A percentile compares a stretch with the other conserved stretches of the same genome.
Evolutionary conservation across 768 basidiomycete genomes (phyloP).

Genomic region (Pleurotus ostreatus): DNA sequence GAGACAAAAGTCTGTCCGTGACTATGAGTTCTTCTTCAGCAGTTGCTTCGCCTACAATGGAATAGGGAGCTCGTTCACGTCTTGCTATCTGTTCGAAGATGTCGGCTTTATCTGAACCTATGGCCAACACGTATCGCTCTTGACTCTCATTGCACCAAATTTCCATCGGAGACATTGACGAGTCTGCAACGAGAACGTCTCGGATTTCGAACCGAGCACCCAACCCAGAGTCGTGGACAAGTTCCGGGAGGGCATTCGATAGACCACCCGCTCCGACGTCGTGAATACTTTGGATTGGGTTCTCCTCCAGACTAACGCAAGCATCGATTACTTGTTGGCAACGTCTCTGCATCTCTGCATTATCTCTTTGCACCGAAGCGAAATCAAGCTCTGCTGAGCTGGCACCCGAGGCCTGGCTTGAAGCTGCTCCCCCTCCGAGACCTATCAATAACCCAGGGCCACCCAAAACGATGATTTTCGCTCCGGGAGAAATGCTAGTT

Average conservation of each 20-base stretch:
- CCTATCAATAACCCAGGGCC: conserved; percentile 97
- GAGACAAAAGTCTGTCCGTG: conserved; percentile 76
- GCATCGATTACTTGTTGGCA: conserved; percentile 98
- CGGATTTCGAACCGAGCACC: conserved; percentile 93
- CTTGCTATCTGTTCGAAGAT: conserved; percentile 74
- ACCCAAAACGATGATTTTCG: conserved; percentile 89
- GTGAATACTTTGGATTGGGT: conserved; percentile 93
- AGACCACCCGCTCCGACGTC: conserved; percentile 97
- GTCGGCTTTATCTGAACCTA: conserved; percentile 57
- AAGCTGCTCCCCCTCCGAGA: conserved; percentile 94
- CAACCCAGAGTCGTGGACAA: conserved; percentile 93
- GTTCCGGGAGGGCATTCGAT: conserved; percentile 93
- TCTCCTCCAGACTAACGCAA: conserved; percentile 60
- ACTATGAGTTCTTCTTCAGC: conserved; percentile 79
- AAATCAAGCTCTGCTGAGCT: conserved; percentile 94
- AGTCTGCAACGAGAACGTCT: conserved; percentile 88
- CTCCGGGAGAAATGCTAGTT: conserved; percentile 68
- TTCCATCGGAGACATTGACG: conserved; percentile 97
- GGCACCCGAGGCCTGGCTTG: conserved; percentile 87
- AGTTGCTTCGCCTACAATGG: conserved; percentile 87
- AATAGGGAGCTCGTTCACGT: conserved; percentile 92
- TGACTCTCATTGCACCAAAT: conserved; percentile 99
- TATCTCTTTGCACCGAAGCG: conserved; percentile 95
- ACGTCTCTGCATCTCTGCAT: conserved; percentile 96
- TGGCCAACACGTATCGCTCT: conserved; percentile 94